phyloP scores from a whole-genome alignment of 1,139 yeast species.

The Nadsonia starkeyi-henricii region DNA sequence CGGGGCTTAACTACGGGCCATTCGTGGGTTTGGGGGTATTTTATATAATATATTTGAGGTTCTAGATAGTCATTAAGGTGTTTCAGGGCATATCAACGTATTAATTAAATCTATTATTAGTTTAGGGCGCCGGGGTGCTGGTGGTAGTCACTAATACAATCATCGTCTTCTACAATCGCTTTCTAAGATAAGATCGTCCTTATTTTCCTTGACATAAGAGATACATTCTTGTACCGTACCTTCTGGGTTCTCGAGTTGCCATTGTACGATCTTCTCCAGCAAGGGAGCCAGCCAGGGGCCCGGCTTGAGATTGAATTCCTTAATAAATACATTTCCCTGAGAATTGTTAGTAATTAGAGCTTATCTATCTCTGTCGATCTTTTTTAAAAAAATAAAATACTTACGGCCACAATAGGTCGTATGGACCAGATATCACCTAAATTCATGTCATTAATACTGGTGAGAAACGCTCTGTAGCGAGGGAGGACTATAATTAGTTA shows the following conservation, averaged over 20 bases:
- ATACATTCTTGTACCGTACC: slow-evolving; percentile 38
- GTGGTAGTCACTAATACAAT: no score
- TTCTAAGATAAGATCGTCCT: slow-evolving; percentile 3
- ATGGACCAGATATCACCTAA: slow-evolving; percentile 21
- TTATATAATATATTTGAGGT: no score
- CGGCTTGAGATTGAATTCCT: slow-evolving; percentile 38
- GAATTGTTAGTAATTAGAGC: slow-evolving; percentile 21
- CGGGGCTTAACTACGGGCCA: background rate
- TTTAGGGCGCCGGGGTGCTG: no score
- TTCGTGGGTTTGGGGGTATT: no score
- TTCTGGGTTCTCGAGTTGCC: slow-evolving; percentile 66
- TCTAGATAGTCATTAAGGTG: no score
- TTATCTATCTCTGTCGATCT: no score
- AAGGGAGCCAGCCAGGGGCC: slow-evolving; percentile 73
- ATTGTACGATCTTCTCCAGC: slow-evolving; percentile 40
- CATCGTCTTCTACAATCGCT: no score
- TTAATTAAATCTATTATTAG: no score
- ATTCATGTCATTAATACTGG: slow-evolving; percentile 10
- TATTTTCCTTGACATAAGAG: slow-evolving; percentile 9
- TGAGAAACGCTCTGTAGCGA: slow-evolving; percentile 10
- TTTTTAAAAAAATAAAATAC: background rate
- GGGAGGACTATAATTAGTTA: background rate
- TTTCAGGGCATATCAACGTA: no score
- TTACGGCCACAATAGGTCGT: slow-evolving; percentile 20
- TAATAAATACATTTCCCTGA: slow-evolving; percentile 53